Conservation (phyloP, 345 rosid species). For the Xanthoceras sorbifolium region DNA sequence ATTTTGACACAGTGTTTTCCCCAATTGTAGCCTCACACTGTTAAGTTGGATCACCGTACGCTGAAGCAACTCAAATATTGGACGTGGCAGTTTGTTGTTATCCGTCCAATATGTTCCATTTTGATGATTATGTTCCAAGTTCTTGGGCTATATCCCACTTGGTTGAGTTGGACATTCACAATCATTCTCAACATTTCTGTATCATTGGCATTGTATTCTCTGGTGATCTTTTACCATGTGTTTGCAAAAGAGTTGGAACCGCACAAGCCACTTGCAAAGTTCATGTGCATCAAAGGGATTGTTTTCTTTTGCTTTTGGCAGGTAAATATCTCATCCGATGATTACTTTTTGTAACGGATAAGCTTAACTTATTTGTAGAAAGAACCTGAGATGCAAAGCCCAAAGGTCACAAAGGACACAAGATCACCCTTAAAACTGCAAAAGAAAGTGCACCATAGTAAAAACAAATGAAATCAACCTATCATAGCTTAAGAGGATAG, state of each 20-base stretch:
- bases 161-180: constrained; percentile 98
- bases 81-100: constrained; percentile 96
- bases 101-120: constrained; percentile 81
- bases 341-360: background rate
- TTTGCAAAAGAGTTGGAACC: constrained; percentile 93
- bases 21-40: constrained; percentile 69
- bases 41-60: constrained; percentile 65
- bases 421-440: background rate
- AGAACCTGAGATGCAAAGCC: constrained; percentile 5
- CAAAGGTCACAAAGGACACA: background rate
- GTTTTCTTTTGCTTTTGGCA: constrained; percentile 99
- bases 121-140: constrained; percentile 76
- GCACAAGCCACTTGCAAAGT: constrained; percentile 92
- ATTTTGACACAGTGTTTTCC: constrained; percentile 11
- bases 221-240: constrained; percentile 86
- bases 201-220: constrained; percentile 85
- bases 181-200: constrained; percentile 83
- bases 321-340: constrained; percentile 43
- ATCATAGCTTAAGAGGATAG: background rate
- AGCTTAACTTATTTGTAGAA: background rate
- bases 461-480: background rate
- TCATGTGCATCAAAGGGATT: constrained; percentile 97
- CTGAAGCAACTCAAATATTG: constrained; percentile 79
- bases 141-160: constrained; percentile 71
- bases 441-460: background rate